A percentile compares a stretch with the other conserved stretches of the same genome.
Evolutionary conservation across 2,329 filamentous ascomycete species (phyloP).

Genomic region (Peltaster fructicola): DNA sequence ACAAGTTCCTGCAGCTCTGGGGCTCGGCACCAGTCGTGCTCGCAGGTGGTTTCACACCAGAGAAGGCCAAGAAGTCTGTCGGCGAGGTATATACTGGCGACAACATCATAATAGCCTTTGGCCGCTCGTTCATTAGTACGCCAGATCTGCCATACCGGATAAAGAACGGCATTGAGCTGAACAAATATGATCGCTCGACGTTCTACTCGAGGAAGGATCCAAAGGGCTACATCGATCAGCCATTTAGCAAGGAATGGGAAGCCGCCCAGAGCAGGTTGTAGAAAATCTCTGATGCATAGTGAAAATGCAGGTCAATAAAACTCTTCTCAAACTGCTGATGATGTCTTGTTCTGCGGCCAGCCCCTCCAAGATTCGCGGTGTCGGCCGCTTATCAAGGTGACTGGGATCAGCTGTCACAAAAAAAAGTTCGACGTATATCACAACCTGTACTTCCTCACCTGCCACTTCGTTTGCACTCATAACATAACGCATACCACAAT

Average conservation of each 20-base stretch:
- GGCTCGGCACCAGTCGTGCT: conserved; percentile 32
- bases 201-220: conserved; percentile 25
- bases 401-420: no score
- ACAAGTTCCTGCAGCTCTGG: conserved; percentile 31
- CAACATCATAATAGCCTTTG: conserved; percentile 29
- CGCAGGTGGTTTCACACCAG: conserved; percentile 25
- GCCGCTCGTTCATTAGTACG: conserved; percentile 30
- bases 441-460: no score
- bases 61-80: conserved; percentile 19
- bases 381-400: no score
- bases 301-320: no score
- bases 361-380: no score
- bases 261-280: no score
- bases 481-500: conserved; percentile 10
- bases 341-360: no score
- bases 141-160: conserved; percentile 31
- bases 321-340: no score
- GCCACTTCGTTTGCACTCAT: conserved; percentile 1
- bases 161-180: conserved; percentile 23
- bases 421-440: no score
- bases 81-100: conserved; percentile 21
- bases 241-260: conserved; percentile 17
- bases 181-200: conserved; percentile 24
- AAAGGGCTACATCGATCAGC: conserved; percentile 25
- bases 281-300: no score